Evolutionary conservation across 163 green algal genomes (phyloP).

Genomic region (Scenedesmus sp.): DNA sequence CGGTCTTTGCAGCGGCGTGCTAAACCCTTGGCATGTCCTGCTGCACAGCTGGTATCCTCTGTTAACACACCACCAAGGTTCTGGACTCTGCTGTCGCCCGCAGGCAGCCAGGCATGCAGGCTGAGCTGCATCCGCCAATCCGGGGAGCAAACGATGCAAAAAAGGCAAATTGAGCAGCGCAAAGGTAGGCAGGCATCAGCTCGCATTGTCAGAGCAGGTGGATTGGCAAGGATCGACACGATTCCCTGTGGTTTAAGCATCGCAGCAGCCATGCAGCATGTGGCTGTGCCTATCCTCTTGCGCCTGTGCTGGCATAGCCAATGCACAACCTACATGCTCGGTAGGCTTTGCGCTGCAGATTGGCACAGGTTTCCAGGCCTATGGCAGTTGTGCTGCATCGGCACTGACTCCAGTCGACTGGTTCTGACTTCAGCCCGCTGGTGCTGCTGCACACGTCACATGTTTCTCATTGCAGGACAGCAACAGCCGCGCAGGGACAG

Average conservation of each 20-base stretch:
- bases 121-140: not conserved
- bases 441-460: not conserved
- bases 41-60: not conserved
- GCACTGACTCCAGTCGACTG: not conserved
- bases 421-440: not conserved
- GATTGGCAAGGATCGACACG: not conserved
- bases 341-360: not conserved
- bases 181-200: not conserved
- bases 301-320: not conserved
- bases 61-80: not conserved
- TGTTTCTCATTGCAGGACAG: not conserved
- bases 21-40: not conserved
- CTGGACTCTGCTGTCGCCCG: not conserved
- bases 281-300: not conserved
- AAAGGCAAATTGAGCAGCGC: not conserved
- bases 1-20: not conserved
- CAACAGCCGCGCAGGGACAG: not conserved
- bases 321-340: not conserved
- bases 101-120: constrained; percentile 12
- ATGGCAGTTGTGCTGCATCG: not conserved
- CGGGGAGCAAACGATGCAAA: not conserved
- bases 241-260: not conserved
- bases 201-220: not conserved
- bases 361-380: not conserved
- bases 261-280: not conserved